Evolutionary conservation across 305 asterid genomes (phyloP).

Genomic region (Andrographis paniculata): DNA sequence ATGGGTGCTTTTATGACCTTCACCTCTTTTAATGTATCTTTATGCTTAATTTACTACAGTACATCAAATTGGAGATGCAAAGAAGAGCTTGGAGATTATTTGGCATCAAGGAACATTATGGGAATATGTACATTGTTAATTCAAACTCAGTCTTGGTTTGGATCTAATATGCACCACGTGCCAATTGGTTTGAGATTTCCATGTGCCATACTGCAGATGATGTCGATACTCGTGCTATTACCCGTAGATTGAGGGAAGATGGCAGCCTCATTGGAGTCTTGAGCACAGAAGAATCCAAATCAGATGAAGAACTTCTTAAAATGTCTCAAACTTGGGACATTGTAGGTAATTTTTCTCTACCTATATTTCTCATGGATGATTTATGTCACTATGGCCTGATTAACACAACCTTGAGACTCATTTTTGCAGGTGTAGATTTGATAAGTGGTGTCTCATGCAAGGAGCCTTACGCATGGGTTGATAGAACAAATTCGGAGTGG

Average conservation of each 20-base stretch:
- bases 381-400: neutral
- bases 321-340: conserved; percentile 77
- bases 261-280: conserved; percentile 96
- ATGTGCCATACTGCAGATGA: conserved; percentile 58
- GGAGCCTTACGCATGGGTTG: conserved; percentile 80
- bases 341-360: conserved; percentile 43
- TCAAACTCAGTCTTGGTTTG: conserved; percentile 3
- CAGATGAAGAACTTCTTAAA: conserved; percentile 68
- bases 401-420: conserved; percentile 3
- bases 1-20: conserved; percentile 1
- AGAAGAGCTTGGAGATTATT: conserved; percentile 74
- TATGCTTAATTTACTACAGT: conserved; percentile 33
- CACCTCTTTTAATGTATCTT: conserved; percentile 11
- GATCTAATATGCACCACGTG: conserved; percentile 1
- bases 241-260: conserved; percentile 85
- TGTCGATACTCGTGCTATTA: conserved; percentile 95
- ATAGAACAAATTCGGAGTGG: conserved; percentile 58
- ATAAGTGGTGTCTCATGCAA: conserved; percentile 78
- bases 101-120: conserved; percentile 83
- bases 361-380: conserved; percentile 1
- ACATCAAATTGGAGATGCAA: conserved; percentile 88
- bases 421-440: conserved; percentile 75
- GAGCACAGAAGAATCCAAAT: conserved; percentile 68
- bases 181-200: conserved; percentile 16
- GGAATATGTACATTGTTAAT: conserved; percentile 66